Base-by-base conservation (phyloP, 1,284 basidiomycete species). In the Tetrapyrgos nigripes region DNA sequence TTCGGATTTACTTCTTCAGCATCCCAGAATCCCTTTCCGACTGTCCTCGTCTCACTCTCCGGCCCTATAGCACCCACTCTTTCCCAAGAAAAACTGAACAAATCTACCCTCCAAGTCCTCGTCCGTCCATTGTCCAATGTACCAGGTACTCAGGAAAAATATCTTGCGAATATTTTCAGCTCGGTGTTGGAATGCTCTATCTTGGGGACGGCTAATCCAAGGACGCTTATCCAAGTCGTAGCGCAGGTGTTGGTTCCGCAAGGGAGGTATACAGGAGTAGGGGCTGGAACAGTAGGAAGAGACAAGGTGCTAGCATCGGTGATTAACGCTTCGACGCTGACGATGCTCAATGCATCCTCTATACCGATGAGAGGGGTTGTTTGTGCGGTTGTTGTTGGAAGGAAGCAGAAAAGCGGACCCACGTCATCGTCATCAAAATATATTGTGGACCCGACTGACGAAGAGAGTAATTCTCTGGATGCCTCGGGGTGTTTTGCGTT, bases 171-270 rank as follows among this genome's bases (percentile, higher is more conserved):
- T n/a, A n/a, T n/a, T n/a, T n/a, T n/a, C n/a, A n/a, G n/a, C n/a
- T n/a, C n/a, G n/a, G n/a, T n/a, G n/a, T n/a, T n/a, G n/a, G n/a
- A n/a, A n/a, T n/a, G n/a, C n/a, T n/a, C n/a, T n/a, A n/a, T n/a
- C n/a, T n/a, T n/a, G n/a, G n/a, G n/a, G n/a, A n/a, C n/a, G n/a
- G n/a, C n/a, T n/a, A n/a, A n/a, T n/a, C n/a, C n/a, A n/a, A n/a
- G n/a, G n/a, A n/a, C n/a, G n/a, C n/a, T n/a, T 84, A 83, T 92
- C 3, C 90, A 93, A 64, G 74, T 94, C 43, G 84, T 89, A 3
- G 79, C 88, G 0, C 89, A 93, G 68, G 77, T 80, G 2, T 73
- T 89, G 4, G 77, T 76, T n/a, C 46, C n/a, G n/a, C 70, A 50
- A 67, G 76, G 66, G 64, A 37, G 13, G 37, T 29, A 11, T 27